A percentile compares a stretch with the other conserved stretches of the same genome.
Evolutionary conservation across 139 green algal species (phyloP).

Genomic region (Picochlorum sp.): DNA sequence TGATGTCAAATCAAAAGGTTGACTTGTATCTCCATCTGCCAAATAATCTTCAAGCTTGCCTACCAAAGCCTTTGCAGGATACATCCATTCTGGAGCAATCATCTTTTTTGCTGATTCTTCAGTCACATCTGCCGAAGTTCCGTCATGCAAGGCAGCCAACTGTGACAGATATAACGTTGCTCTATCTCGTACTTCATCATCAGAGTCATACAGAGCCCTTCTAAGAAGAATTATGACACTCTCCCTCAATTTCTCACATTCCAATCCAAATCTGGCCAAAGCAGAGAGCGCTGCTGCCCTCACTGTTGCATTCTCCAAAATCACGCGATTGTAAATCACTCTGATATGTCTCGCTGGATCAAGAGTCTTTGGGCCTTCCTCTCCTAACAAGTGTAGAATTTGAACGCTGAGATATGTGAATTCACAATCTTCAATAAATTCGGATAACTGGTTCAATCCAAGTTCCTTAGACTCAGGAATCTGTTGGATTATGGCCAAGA

Average conservation of each 20-base stretch:
- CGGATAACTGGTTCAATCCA: slow-evolving; percentile 89
- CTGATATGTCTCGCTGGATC: slow-evolving; percentile 77
- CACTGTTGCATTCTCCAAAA: slow-evolving; percentile 98
- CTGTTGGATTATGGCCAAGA: slow-evolving; percentile 85
- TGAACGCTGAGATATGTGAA: slow-evolving; percentile 95
- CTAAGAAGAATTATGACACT: slow-evolving; percentile 79
- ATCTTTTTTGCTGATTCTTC: slow-evolving; percentile 6
- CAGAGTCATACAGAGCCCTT: slow-evolving; percentile 88
- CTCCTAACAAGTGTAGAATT: slow-evolving; percentile 88
- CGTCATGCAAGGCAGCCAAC: slow-evolving; percentile 29
- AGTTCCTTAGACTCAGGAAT: slow-evolving; percentile 95
- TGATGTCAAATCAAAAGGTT: slow-evolving; percentile 61
- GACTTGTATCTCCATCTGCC: slow-evolving; percentile 28
- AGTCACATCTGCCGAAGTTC: neutral
- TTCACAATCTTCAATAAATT: slow-evolving; percentile 99
- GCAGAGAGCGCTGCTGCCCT: slow-evolving; percentile 81
- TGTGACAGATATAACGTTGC: slow-evolving; percentile 86
- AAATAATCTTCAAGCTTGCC: slow-evolving; percentile 68
- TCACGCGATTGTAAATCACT: slow-evolving; percentile 99
- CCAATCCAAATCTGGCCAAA: slow-evolving; percentile 78
- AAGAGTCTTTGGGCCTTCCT: slow-evolving; percentile 63
- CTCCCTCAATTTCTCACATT: slow-evolving; percentile 41
- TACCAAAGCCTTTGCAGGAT: slow-evolving; percentile 73
- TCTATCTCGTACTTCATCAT: slow-evolving; percentile 96
- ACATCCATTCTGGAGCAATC: slow-evolving; percentile 38